These are phyloP conservation scores for Metschnikowia gruessii DNA, from an alignment of 805 yeast genomes.

Conservation along the genomic window DNA sequence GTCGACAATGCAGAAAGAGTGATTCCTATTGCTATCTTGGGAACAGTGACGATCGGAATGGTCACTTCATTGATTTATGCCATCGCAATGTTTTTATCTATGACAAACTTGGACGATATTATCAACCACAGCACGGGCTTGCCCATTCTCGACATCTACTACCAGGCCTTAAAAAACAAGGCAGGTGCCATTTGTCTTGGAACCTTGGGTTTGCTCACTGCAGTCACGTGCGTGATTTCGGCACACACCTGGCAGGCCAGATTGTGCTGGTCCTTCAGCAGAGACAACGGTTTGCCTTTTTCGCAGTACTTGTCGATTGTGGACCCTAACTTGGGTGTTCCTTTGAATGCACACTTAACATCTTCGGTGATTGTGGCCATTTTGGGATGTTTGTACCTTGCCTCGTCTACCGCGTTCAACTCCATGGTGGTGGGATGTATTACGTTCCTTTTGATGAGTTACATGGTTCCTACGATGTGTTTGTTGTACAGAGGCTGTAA, in stretches of 20 bases:
- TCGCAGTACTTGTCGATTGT: conserved; percentile 37
- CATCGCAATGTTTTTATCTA: conserved; percentile 41
- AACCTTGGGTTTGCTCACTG: conserved; percentile 33
- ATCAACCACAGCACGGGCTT: conserved; percentile 31
- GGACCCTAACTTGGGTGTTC: conserved; percentile 38
- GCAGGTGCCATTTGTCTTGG: conserved; percentile 40
- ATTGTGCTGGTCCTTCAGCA: conserved; percentile 42
- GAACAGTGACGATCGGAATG: conserved; percentile 42
- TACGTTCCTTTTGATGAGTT: conserved; percentile 37
- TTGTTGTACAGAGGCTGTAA: conserved; percentile 37
- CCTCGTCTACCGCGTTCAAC: conserved; percentile 40
- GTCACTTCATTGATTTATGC: conserved; percentile 38
- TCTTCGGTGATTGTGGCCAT: conserved; percentile 33
- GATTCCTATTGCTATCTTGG: conserved; percentile 39
- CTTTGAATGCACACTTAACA: conserved; percentile 40
- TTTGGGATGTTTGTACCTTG: conserved; percentile 37
- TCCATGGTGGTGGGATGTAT: conserved; percentile 40
- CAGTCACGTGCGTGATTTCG: conserved; percentile 37
- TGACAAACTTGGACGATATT: conserved; percentile 31
- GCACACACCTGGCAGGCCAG: conserved; percentile 46
- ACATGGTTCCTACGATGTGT: conserved; percentile 35
- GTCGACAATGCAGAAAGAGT: conserved; percentile 35
- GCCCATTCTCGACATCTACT: conserved; percentile 41
- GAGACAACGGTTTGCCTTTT: conserved; percentile 44
- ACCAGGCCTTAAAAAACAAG: conserved; percentile 37